phyloP scores from a whole-genome alignment of 2,329 filamentous ascomycete genomes.

The Cytospora chrysosperma region DNA sequence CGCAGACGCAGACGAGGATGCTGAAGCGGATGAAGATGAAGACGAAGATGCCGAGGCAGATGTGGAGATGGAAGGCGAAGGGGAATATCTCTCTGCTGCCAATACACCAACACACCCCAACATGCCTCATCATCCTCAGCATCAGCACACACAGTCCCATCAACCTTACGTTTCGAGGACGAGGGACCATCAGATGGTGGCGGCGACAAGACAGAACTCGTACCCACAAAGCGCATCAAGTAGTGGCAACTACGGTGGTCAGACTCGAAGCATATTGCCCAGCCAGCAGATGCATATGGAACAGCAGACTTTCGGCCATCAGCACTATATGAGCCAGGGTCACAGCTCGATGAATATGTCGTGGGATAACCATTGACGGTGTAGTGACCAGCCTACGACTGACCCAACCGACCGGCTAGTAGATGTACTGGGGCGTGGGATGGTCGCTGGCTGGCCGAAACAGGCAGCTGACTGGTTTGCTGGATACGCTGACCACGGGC shows the following conservation, averaged over 20 bases:
- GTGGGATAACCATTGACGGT: slow-evolving; percentile 23
- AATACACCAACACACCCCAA: slow-evolving; percentile 9
- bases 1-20: slow-evolving; percentile 16
- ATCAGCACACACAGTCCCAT: slow-evolving; percentile 4
- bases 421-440: slow-evolving; percentile 2
- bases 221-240: slow-evolving; percentile 9
- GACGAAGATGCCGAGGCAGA: slow-evolving; percentile 20
- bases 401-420: slow-evolving; percentile 12
- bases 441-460: slow-evolving; percentile 13
- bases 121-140: slow-evolving; percentile 12
- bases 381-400: slow-evolving; percentile 15
- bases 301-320: slow-evolving; percentile 19
- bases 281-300: slow-evolving; percentile 22
- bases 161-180: slow-evolving; percentile 1
- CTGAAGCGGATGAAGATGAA: slow-evolving; percentile 1
- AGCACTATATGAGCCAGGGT: slow-evolving; percentile 19
- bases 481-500: slow-evolving; percentile 13
- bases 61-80: slow-evolving; percentile 18
- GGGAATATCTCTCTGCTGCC: slow-evolving; percentile 11
- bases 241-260: slow-evolving; percentile 5
- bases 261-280: slow-evolving; percentile 8
- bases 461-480: slow-evolving; percentile 14
- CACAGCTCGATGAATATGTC: slow-evolving; percentile 15
- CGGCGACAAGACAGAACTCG: slow-evolving; percentile 10
- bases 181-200: slow-evolving; percentile 10